Base-by-base conservation (phyloP, 495 filamentous ascomycete species). In the Penicillium macrosclerotiorum region DNA sequence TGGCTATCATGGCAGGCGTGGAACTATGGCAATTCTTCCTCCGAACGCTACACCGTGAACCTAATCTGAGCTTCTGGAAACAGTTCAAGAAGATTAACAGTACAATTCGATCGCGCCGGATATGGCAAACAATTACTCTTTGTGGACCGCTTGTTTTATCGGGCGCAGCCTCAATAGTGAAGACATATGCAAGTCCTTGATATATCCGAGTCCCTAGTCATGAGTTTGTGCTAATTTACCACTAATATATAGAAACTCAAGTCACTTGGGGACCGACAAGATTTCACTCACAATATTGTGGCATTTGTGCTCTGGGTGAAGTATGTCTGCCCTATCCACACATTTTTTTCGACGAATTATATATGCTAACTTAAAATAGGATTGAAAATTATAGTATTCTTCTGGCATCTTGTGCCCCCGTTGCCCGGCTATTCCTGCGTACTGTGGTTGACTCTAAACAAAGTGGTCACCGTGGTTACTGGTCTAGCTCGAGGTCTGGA, bases 311-410 rank as follows among this genome's bases (percentile, higher is more conserved):
- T 68, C 5, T 68, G 65, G 65, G 63, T 66, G 9, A 68, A 68
- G 64, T 68, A 54, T 36, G 60, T 51, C 19, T 29, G 22, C 8
- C 16, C 13, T 18, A 4, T 3, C n/a, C 26, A 6, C 16, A 19
- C 4, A 27, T n/a, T n/a, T n/a, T n/a, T n/a, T n/a, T n/a, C n/a
- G n/a, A n/a, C n/a, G n/a, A n/a, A n/a, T n/a, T n/a, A n/a, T n/a
- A n/a, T n/a, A n/a, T n/a, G n/a, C n/a, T n/a, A n/a, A n/a, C n/a
- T n/a, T n/a, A n/a, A n/a, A n/a, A n/a, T n/a, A 68, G 64, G 27
- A 66, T 68, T n/a, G 65, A 68, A 38, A 68, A 68, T 42, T 68
- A 68, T 37, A 58, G 55, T 31, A 68, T 68, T 22, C 49, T 68
- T 5, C 47, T 68, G 27, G 65, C 60, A 8, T 64, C 58, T 2